Percentiles rank a stretch among this genome's conserved stretches.
Conservation (phyloP, 352 stramenopile genomes). For the Phytophthora constricta region DNA sequence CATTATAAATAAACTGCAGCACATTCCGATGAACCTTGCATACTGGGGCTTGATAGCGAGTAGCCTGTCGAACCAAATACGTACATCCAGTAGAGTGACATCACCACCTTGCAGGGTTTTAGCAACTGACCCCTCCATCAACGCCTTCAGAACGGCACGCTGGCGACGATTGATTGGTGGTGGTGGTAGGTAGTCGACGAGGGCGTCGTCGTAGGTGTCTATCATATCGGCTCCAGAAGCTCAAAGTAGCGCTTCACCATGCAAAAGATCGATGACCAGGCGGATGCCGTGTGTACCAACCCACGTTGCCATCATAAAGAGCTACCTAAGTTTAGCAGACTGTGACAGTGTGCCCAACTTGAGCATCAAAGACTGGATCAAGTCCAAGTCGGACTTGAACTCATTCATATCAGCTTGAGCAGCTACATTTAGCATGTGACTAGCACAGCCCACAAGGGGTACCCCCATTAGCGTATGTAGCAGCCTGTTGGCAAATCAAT, state of each 20-base stretch:
- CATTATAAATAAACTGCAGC: no score
- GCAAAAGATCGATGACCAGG: neutral
- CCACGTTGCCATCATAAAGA: neutral
- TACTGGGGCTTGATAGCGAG: no score
- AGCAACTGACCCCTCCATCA: neutral
- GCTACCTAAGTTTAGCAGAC: neutral
- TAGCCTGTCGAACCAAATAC: neutral
- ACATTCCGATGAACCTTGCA: no score
- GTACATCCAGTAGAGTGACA: conserved; percentile 2
- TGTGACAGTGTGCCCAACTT: neutral
- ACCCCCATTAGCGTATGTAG: neutral
- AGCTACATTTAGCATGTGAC: neutral
- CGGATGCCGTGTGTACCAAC: neutral
- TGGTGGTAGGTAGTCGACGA: neutral
- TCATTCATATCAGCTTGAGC: neutral
- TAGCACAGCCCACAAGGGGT: neutral
- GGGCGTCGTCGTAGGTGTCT: neutral
- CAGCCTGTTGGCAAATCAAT: neutral
- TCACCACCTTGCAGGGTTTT: neutral
- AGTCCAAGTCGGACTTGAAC: neutral
- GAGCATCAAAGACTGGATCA: neutral
- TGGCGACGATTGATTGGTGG: neutral
- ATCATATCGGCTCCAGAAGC: neutral
- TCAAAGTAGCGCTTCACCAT: neutral
- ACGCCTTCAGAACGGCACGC: neutral